A percentile compares a stretch with the other conserved stretches of the same genome.
Conservation (phyloP, 352 stramenopile species). For the Hyaloperonospora brassicae region DNA sequence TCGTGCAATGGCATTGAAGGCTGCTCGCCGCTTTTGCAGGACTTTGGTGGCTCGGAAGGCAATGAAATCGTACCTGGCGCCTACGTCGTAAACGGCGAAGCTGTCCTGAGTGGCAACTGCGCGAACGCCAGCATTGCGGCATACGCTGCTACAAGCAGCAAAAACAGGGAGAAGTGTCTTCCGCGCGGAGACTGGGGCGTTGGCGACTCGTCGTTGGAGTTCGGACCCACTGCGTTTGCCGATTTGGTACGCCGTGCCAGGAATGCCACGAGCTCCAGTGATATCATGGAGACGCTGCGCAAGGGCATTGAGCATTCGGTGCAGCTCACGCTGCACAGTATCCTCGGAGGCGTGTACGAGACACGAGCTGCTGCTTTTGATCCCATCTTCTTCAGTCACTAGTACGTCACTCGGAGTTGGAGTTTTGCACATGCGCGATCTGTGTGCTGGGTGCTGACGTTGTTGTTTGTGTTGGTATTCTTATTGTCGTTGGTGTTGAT, state of each 20-base stretch:
- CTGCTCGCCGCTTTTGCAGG: conserved; percentile 43
- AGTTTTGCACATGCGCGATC: background rate
- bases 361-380: conserved; percentile 38
- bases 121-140: conserved; percentile 42
- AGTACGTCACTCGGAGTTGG: conserved; percentile 18
- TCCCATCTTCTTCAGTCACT: conserved; percentile 41
- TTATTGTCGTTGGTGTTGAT: conserved; percentile 2
- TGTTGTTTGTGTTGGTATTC: background rate
- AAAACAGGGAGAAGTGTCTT: conserved; percentile 51
- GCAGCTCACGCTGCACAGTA: conserved; percentile 36
- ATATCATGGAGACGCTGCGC: conserved; percentile 30
- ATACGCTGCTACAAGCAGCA: conserved; percentile 32
- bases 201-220: conserved; percentile 52
- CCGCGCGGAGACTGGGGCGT: conserved; percentile 60
- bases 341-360: conserved; percentile 35
- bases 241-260: conserved; percentile 44
- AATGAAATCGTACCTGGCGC: conserved; percentile 21
- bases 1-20: conserved; percentile 31
- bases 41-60: conserved; percentile 46
- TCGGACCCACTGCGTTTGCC: conserved; percentile 49
- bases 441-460: too few species aligned
- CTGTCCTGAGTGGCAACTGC: conserved; percentile 39
- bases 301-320: conserved; percentile 31
- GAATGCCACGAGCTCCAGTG: conserved; percentile 26
- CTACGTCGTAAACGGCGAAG: conserved; percentile 27